Conservation (phyloP, 495 filamentous ascomycete species). For the Mytilinidion resinicola region DNA sequence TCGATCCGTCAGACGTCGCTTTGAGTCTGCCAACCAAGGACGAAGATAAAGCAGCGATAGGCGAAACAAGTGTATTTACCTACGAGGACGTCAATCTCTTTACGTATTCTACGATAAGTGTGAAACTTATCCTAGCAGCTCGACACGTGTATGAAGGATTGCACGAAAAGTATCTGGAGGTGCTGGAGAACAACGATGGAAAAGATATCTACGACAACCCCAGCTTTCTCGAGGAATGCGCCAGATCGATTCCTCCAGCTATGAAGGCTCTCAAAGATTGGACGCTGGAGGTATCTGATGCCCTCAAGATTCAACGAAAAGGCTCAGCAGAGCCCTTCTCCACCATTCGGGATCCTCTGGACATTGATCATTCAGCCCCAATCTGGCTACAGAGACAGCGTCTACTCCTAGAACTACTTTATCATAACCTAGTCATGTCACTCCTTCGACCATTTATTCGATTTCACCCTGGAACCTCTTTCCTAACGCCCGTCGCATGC, state of each 20-base stretch:
- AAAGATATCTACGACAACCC: constrained; percentile 28
- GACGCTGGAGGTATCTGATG: constrained; percentile 38
- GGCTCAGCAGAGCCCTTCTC: constrained; percentile 38
- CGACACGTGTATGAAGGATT: constrained; percentile 38
- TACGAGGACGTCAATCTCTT: constrained; percentile 28
- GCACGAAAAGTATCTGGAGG: constrained; percentile 28
- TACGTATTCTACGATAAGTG: constrained; percentile 36
- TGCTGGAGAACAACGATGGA: constrained; percentile 11
- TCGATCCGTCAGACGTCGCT: constrained; percentile 34
- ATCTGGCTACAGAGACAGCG: constrained; percentile 47
- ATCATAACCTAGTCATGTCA: constrained; percentile 43
- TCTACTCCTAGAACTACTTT: constrained; percentile 45
- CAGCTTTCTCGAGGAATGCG: constrained; percentile 20
- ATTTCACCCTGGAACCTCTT: constrained; percentile 27
- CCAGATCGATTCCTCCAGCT: constrained; percentile 29
- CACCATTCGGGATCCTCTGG: constrained; percentile 35
- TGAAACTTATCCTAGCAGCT: constrained; percentile 37
- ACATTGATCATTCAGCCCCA: constrained; percentile 39
- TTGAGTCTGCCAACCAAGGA: constrained; percentile 34
- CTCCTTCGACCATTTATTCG: constrained; percentile 46
- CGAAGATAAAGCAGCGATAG: background rate
- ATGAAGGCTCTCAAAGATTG: constrained; percentile 32
- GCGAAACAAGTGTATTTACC: constrained; percentile 15
- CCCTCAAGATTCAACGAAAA: constrained; percentile 37
- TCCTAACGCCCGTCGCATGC: constrained; percentile 27